These are phyloP conservation scores for Boletellus emodensis DNA, from an alignment of 768 basidiomycete genomes.

Conservation along the genomic window DNA sequence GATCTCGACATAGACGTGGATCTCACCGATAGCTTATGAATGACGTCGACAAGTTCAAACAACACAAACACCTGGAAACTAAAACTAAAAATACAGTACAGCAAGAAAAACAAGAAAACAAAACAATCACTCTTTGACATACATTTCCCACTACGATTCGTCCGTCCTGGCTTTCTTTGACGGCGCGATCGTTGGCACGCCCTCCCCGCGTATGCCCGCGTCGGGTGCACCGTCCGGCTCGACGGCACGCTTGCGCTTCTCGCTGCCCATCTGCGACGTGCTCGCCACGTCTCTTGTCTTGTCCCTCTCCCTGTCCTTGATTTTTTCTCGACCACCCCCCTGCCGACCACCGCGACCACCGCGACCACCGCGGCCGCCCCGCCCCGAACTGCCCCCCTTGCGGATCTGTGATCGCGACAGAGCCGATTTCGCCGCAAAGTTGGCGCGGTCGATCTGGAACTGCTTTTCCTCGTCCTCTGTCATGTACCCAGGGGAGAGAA, in stretches of 20 bases:
- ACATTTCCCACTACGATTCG: conserved; percentile 16
- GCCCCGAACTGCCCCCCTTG: conserved; percentile 31
- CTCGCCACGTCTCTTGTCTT: conserved; percentile 8
- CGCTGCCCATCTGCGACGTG: conserved; percentile 32
- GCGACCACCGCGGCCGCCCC: conserved; percentile 46
- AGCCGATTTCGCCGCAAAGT: conserved; percentile 55
- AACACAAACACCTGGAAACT: background rate
- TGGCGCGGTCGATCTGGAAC: conserved; percentile 73
- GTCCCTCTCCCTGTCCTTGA: conserved; percentile 7
- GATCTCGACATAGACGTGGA: too few species aligned
- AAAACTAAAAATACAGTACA: conserved; percentile 2
- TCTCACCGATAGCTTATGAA: too few species aligned
- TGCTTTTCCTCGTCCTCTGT: conserved; percentile 68
- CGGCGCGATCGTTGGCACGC: conserved; percentile 45
- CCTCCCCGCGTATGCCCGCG: conserved; percentile 58
- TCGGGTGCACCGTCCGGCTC: conserved; percentile 78
- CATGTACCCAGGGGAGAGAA: background rate
- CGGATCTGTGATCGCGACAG: conserved; percentile 38
- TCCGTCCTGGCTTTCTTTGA: conserved; percentile 43
- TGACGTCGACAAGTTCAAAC: too few species aligned
- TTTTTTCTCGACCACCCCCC: conserved; percentile 20
- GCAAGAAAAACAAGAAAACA: background rate
- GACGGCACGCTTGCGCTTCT: conserved; percentile 72
- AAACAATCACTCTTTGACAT: background rate
- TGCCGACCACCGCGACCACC: conserved; percentile 33